Evolutionary conservation across 1,139 yeast genomes (phyloP).

Genomic region (Keqinozyma sinolaborantium): DNA sequence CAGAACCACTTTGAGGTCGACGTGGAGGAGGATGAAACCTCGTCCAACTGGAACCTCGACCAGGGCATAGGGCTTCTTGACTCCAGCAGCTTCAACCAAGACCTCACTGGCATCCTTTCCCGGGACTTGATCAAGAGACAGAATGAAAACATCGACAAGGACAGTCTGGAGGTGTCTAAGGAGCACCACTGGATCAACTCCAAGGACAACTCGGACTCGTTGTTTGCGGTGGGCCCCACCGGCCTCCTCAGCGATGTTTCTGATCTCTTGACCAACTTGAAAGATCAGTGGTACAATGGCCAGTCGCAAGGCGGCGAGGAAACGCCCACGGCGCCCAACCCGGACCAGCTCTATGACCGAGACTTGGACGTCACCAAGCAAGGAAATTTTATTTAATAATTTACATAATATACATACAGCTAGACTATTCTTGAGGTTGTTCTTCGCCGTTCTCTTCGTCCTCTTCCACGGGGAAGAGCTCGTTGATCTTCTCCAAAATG

Average conservation of each 20-base stretch:
- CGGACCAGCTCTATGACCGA: slow-evolving; percentile 14
- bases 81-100: slow-evolving; percentile 2
- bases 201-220: slow-evolving; percentile 43
- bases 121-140: slow-evolving; percentile 33
- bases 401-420: slow-evolving; percentile 1
- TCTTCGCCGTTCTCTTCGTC: slow-evolving; percentile 31
- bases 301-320: slow-evolving; percentile 6
- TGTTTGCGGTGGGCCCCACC: slow-evolving; percentile 69
- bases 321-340: background rate
- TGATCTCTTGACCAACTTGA: slow-evolving; percentile 41
- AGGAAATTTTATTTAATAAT: slow-evolving; percentile 20
- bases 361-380: slow-evolving; percentile 9
- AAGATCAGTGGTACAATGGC: slow-evolving; percentile 35
- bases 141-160: slow-evolving; percentile 32
- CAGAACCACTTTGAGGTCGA: slow-evolving; percentile 22
- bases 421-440: slow-evolving; percentile 16
- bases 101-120: slow-evolving; percentile 27
- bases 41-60: slow-evolving; percentile 6
- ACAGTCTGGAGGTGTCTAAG: slow-evolving; percentile 8
- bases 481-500: slow-evolving; percentile 48
- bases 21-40: slow-evolving; percentile 7
- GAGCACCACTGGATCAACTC: slow-evolving; percentile 51
- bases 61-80: slow-evolving; percentile 5
- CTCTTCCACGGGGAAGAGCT: slow-evolving; percentile 45
- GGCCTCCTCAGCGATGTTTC: slow-evolving; percentile 64